These are phyloP conservation scores for Trichothecium sympodiale DNA, from an alignment of 2,329 filamentous ascomycete genomes.

Conservation along the genomic window DNA sequence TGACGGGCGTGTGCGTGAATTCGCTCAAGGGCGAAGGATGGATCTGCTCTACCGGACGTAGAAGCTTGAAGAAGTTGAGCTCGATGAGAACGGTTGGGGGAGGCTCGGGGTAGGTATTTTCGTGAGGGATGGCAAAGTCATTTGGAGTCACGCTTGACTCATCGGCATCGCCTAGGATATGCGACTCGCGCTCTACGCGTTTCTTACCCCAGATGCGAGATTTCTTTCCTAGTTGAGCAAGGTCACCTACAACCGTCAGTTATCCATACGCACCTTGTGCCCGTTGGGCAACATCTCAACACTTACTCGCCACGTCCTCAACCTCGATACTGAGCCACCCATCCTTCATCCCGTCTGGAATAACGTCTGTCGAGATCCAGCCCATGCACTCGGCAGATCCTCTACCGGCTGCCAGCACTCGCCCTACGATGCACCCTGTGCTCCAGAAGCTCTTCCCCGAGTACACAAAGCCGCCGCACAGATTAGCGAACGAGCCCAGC, in stretches of 20 bases:
- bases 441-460: slow-evolving; percentile 58
- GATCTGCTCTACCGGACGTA: slow-evolving; percentile 29
- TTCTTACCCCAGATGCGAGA: slow-evolving; percentile 52
- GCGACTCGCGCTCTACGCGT: slow-evolving; percentile 47
- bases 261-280: slow-evolving; percentile 3
- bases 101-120: slow-evolving; percentile 38
- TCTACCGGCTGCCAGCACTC: slow-evolving; percentile 50
- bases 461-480: slow-evolving; percentile 56
- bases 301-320: slow-evolving; percentile 39
- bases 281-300: background rate
- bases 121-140: slow-evolving; percentile 51
- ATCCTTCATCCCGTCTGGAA: slow-evolving; percentile 40
- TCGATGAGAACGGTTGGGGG: slow-evolving; percentile 37
- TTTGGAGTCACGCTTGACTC: slow-evolving; percentile 42
- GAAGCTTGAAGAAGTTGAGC: slow-evolving; percentile 39
- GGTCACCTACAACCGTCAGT: slow-evolving; percentile 28
- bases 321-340: slow-evolving; percentile 50
- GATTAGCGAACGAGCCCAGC: slow-evolving; percentile 48
- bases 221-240: slow-evolving; percentile 38
- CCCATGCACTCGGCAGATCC: slow-evolving; percentile 57
- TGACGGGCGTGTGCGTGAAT: slow-evolving; percentile 24
- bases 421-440: slow-evolving; percentile 52
- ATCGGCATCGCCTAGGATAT: slow-evolving; percentile 47
- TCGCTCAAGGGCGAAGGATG: slow-evolving; percentile 32
- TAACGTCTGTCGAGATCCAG: slow-evolving; percentile 52